A percentile compares a stretch with the other conserved stretches of the same genome.
Conservation (phyloP, 2,329 filamentous ascomycete species). For the Fusarium redolens region DNA sequence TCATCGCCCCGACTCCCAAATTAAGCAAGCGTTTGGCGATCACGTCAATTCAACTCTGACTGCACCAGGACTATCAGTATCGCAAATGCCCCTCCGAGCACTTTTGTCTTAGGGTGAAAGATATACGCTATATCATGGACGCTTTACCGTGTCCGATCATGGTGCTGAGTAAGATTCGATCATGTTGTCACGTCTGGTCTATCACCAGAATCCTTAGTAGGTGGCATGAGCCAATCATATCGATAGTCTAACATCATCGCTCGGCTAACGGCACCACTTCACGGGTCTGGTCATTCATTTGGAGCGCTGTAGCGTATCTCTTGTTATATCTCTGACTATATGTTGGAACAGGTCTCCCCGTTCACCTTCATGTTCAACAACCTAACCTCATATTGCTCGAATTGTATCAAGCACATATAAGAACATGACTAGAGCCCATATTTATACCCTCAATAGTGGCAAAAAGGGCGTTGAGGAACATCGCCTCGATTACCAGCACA, state of each 20-base stretch:
- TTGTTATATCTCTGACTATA: not conserved
- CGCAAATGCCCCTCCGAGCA: not conserved
- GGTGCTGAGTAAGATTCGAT: slow-evolving; percentile 1
- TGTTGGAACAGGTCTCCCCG: not conserved
- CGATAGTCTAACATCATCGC: not conserved
- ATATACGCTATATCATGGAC: not conserved
- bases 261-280: not conserved
- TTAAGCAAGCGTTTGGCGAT: not conserved
- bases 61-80: too few species aligned
- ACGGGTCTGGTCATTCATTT: not conserved
- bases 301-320: not conserved
- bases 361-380: too few species aligned
- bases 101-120: not conserved
- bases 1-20: not conserved
- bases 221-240: not conserved
- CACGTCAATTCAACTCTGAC: not conserved
- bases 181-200: not conserved
- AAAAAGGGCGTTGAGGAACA: slow-evolving; percentile 8
- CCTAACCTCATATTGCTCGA: too few species aligned
- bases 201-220: not conserved
- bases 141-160: not conserved
- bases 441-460: slow-evolving; percentile 12
- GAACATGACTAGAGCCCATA: not conserved
- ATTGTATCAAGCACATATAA: too few species aligned
- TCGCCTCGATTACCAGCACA: slow-evolving; percentile 8